Evolutionary conservation across 345 rosid genomes (phyloP), one percentile per base, ranked within the genome.

Genomic region (Citrus cavaleriei): DNA sequence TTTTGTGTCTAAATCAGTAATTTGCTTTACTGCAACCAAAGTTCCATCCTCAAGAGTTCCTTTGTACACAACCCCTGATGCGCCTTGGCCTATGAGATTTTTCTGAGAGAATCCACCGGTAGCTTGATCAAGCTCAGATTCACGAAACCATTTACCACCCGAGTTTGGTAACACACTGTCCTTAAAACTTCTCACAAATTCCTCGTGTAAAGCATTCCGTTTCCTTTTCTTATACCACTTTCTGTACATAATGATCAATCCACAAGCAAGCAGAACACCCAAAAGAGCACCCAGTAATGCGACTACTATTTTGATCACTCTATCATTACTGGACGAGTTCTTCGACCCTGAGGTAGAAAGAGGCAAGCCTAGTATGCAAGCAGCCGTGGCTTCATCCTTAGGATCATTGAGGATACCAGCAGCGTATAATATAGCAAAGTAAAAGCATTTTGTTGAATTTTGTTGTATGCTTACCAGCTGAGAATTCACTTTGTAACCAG

Each of bases 21-120:
- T 78, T 73, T 86, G 90, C 72, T 91, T 91, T 51, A 88, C 90
- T 2, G 90, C 92, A 21, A 91, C 83, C 51, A 60, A 12, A n/a
- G 88, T 83, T 18, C 92, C 90, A 28, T 89, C 94, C 5, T 86
- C 46, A 18, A 88, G 84, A 27, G 58, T 80, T 25, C 92, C 92
- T 74, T 83, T 85, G 78, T 85, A 88, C 27, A 89, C 92, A 35
- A 88, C 58, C 13, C 94, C 94, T 5, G 58, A 68, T 0, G 85
- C 80, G 3, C 94, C 94, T 72, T 84, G 87, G 24, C 92, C 94
- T 5, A 91, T 78, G 78, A 89, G 66, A 69, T 91, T 91, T 76
- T 37, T 73, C 60, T 72, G 85, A 8, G 86, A 88, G 58, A 91
- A 91, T 22, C 87, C 83, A 46, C 84, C 73, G 0, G 92, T 91